Evolutionary conservation across 2,329 filamentous ascomycete species (phyloP).

Genomic region (Xylariaceae sp.): DNA sequence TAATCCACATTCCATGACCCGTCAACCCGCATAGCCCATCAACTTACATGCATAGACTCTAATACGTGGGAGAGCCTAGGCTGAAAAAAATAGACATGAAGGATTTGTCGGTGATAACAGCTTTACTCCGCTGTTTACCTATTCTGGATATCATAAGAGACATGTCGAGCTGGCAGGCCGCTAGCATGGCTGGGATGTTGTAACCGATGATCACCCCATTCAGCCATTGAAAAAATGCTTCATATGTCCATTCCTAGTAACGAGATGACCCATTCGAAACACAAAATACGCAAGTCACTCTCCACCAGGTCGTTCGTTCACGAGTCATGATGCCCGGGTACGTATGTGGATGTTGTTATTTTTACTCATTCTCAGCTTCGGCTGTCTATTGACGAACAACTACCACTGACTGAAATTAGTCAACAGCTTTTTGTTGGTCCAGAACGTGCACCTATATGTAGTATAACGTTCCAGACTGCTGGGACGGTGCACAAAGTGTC

Average conservation of each 20-base stretch:
- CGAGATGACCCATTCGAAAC: neutral
- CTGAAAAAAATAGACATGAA: neutral
- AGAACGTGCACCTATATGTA: no score
- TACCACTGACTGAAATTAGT: constrained; percentile 7
- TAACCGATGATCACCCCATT: constrained; percentile 8
- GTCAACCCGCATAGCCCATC: no score
- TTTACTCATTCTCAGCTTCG: constrained; percentile 3
- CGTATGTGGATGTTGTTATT: constrained; percentile 2
- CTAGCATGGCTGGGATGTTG: constrained; percentile 1
- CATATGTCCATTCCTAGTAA: constrained; percentile 9
- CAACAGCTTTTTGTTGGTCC: neutral
- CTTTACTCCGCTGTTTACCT: constrained; percentile 3
- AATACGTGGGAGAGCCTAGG: constrained; percentile 1
- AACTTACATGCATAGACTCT: no score
- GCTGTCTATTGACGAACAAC: neutral
- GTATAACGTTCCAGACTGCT: constrained; percentile 1
- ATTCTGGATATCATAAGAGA: neutral
- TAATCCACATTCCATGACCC: constrained; percentile 18
- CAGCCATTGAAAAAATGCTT: constrained; percentile 8
- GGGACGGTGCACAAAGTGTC: constrained; percentile 4
- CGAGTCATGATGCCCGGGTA: no score
- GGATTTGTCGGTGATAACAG: constrained; percentile 4
- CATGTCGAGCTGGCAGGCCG: neutral
- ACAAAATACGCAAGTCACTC: constrained; percentile 5
- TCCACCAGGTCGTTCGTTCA: neutral